These are phyloP conservation scores for Daucus carota DNA, from an alignment of 129 eudicot genomes.

Conservation along the genomic window DNA sequence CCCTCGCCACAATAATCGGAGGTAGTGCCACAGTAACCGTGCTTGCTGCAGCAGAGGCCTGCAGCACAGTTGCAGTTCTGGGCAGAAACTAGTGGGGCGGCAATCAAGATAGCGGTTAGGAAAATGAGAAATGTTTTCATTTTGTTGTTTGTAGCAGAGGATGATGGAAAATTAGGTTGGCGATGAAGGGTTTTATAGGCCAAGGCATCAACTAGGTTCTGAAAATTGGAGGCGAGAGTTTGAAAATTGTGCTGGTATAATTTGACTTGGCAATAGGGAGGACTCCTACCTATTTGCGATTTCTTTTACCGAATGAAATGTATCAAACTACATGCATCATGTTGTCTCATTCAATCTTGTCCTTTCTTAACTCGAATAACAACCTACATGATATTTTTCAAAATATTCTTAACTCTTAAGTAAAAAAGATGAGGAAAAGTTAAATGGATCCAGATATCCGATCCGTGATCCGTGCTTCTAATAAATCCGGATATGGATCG, in stretches of 20 bases:
- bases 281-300: too few relatives aligned
- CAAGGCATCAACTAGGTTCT: not conserved
- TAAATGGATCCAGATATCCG: too few relatives aligned
- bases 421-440: too few relatives aligned
- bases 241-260: too few relatives aligned
- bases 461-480: too few relatives aligned
- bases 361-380: too few relatives aligned
- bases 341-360: too few relatives aligned
- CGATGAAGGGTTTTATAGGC: not conserved
- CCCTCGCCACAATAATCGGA: not conserved
- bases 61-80: slow-evolving; percentile 6
- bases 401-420: too few relatives aligned
- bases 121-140: not conserved
- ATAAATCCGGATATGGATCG: too few relatives aligned
- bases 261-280: not conserved
- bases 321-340: too few relatives aligned
- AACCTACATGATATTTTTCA: too few relatives aligned
- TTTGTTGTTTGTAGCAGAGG: not conserved
- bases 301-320: too few relatives aligned
- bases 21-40: not conserved
- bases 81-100: not conserved
- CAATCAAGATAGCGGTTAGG: not conserved
- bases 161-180: not conserved
- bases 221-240: not conserved
- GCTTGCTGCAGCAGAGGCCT: not conserved